A percentile compares a stretch with the other conserved stretches of the same genome.
Conservation (phyloP, 148 eudicot species). For the Selenicereus undatus region DNA sequence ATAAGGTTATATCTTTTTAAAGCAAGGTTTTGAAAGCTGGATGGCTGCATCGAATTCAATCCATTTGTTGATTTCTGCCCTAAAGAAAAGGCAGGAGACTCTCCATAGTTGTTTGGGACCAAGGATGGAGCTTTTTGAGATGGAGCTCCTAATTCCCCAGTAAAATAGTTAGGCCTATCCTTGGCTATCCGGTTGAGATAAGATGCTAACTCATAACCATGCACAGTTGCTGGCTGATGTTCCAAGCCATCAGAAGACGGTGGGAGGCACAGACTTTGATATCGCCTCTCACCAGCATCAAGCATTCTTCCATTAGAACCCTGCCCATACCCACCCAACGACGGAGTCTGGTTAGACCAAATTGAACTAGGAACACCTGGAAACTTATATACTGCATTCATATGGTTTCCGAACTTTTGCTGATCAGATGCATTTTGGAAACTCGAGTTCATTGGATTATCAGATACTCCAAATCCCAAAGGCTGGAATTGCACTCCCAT, state of each 20-base stretch:
- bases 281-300: slow-evolving; percentile 69
- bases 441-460: slow-evolving; percentile 41
- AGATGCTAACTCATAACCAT: slow-evolving; percentile 67
- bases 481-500: slow-evolving; percentile 40
- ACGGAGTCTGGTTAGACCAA: slow-evolving; percentile 50
- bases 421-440: slow-evolving; percentile 40
- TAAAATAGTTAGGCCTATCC: slow-evolving; percentile 45
- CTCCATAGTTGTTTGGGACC: slow-evolving; percentile 43
- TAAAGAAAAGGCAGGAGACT: slow-evolving; percentile 39
- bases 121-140: slow-evolving; percentile 47
- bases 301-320: slow-evolving; percentile 32
- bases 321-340: slow-evolving; percentile 49
- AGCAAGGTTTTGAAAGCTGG: slow-evolving; percentile 58
- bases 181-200: slow-evolving; percentile 49
- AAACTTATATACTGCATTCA: slow-evolving; percentile 48
- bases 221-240: slow-evolving; percentile 80
- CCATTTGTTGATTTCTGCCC: slow-evolving; percentile 50
- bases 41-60: slow-evolving; percentile 41
- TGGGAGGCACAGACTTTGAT: slow-evolving; percentile 73
- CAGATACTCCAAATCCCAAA: slow-evolving; percentile 39
- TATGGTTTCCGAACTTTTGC: slow-evolving; percentile 33
- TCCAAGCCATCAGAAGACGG: slow-evolving; percentile 58
- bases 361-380: slow-evolving; percentile 46
- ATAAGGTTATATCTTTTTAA: slow-evolving; percentile 54
- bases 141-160: slow-evolving; percentile 40